These are phyloP conservation scores for Cardamine resedifolia DNA, from an alignment of 345 rosid genomes.

Conservation along the genomic window DNA sequence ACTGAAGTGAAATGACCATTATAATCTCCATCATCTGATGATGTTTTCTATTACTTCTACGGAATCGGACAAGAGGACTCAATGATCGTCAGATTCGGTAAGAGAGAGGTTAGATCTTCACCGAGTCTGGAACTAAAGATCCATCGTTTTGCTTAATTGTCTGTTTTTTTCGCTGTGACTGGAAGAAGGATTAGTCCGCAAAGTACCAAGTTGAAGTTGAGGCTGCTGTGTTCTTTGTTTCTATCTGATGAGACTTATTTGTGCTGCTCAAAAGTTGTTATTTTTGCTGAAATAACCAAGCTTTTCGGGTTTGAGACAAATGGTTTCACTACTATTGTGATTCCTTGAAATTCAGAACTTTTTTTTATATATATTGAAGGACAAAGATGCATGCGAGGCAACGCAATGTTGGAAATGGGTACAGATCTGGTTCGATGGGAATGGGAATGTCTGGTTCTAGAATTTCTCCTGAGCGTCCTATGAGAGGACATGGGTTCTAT, in stretches of 20 bases:
- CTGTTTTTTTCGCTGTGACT: neutral
- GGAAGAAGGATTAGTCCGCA: conserved; percentile 11
- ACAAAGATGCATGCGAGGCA: conserved; percentile 85
- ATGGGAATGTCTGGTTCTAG: conserved; percentile 60
- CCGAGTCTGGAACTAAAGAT: conserved; percentile 37
- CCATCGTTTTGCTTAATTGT: conserved; percentile 22
- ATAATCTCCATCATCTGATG: neutral
- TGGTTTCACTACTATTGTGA: conserved; percentile 9
- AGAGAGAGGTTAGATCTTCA: conserved; percentile 35
- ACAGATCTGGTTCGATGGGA: conserved; percentile 70
- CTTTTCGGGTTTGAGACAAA: neutral
- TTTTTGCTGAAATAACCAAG: neutral
- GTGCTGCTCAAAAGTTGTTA: neutral
- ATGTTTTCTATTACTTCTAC: conserved; percentile 4
- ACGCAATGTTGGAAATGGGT: conserved; percentile 87
- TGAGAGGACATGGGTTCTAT: conserved; percentile 77
- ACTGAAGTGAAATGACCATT: conserved; percentile 7
- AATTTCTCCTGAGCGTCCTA: conserved; percentile 61
- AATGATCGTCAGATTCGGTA: conserved; percentile 6
- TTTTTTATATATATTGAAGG: neutral
- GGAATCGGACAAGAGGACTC: conserved; percentile 8
- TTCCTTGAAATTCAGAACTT: conserved; percentile 2
- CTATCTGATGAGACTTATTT: neutral
- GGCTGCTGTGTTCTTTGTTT: conserved; percentile 5
- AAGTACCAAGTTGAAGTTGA: neutral